Evolutionary conservation across 495 filamentous ascomycete genomes (phyloP), one percentile per base, ranked within the genome.

Genomic region (Filosporella fistucella): DNA sequence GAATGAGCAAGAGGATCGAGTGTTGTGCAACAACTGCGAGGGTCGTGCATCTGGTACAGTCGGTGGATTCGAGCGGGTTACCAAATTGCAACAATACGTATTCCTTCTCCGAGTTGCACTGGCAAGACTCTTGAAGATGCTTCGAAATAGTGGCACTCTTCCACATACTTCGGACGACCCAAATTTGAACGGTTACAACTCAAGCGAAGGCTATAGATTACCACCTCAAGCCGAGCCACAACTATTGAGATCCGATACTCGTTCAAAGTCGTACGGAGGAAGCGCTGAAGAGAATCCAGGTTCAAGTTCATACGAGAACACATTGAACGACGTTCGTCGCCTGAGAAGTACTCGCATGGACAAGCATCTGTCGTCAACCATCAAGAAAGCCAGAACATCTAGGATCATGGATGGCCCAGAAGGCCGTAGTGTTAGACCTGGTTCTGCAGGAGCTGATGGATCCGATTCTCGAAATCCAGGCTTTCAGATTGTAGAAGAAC

Each of bases 331-430:
- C 67, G 94, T 99, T 67, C 82, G 86, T 47, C 77, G 93, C 49
- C 66, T 97, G 42, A 81, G 91, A 45, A 97, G 93, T 36, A 96
- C 91, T 18, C 83, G 94, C 18, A 83, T 97, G 65, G 91, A 97
- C 54, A 89, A 91, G 47, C 88, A 91, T 49, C 69, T 99, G 13
- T 96, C 90, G 11, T 93, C 86, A 4, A 95, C 89, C 17, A 85
- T 89, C 58, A 89, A 85, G 61, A 93, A 89, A 54, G 89, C 91
- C 28, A 77, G 93, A 30, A 88, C 88, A 11, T 96, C 91, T 3
- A 77, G 89, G 26, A 94, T 98, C 43, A 88, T 98, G 54, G 90
- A 96, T 66, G 91, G 88, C 0, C 87, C 90, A 2, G 86, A 95
- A 57, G 88, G 85, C 28, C 75, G 80, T 47, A 84, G 80, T 59